These are phyloP conservation scores for Dendrobium catenatum DNA, from an alignment of 106 monocot species.

Conservation along the genomic window DNA sequence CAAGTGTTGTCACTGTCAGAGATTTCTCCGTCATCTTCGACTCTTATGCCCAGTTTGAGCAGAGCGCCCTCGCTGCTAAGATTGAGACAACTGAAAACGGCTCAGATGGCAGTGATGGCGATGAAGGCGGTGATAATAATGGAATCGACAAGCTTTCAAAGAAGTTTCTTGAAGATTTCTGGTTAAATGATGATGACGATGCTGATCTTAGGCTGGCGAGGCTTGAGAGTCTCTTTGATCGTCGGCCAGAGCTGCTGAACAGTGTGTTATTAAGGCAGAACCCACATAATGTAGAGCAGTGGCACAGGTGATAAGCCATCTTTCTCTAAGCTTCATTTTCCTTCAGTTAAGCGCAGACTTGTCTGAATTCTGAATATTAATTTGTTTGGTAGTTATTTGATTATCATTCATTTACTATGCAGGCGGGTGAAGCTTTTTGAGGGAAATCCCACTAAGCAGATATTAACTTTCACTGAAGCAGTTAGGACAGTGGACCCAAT, in stretches of 20 bases:
- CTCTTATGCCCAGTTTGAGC: constrained; percentile 83
- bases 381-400: neutral
- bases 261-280: constrained; percentile 93
- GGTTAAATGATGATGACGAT: constrained; percentile 96
- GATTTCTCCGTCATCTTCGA: constrained; percentile 93
- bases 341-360: neutral
- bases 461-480: constrained; percentile 79
- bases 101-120: constrained; percentile 26
- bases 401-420: constrained; percentile 9
- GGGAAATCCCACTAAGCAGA: constrained; percentile 81
- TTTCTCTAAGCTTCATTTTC: neutral
- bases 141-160: constrained; percentile 41
- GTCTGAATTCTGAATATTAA: neutral
- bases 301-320: constrained; percentile 54
- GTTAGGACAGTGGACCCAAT: constrained; percentile 93
- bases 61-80: constrained; percentile 82
- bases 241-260: constrained; percentile 84
- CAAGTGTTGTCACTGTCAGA: constrained; percentile 70
- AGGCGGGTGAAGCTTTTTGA: constrained; percentile 92
- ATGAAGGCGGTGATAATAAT: constrained; percentile 21
- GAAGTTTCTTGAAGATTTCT: constrained; percentile 61
- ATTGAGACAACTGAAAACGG: constrained; percentile 52
- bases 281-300: constrained; percentile 97
- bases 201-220: constrained; percentile 77
- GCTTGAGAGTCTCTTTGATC: constrained; percentile 61